Evolutionary conservation across 1,284 basidiomycete species (phyloP), one percentile per base, ranked within the genome.

Genomic region (Schizophyllum amplum): DNA sequence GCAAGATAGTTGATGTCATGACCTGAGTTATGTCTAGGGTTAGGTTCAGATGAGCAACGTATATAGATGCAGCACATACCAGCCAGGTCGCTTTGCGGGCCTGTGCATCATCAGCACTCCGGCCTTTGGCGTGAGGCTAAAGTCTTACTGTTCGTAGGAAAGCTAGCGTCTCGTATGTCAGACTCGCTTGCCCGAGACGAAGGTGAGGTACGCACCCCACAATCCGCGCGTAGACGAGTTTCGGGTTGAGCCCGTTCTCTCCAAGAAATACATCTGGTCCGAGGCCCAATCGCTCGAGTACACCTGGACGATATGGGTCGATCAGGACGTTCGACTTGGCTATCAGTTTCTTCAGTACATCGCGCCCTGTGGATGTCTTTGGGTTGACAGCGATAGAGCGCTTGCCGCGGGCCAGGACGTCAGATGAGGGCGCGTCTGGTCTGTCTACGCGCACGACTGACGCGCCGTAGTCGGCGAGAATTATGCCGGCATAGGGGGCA

Each of bases 1-100:
- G 91, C 90, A n/a, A 92, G 76, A 67, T 92, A 94, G 67, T 92
- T 93, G 62, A 93, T 81, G 66, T 94, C 91, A 66, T 93, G 91
- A 22, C 86, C 86, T 88, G 56, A 7, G 25, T 51, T 17, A 33
- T 59, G 1, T 52, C 47, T 57, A 21, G 57, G 51, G 22, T 24
- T 47, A 42, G 9, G 24, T 26, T 48, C 20, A 46, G 46, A 26
- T 26, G 1, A 9, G 23, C 17, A 26, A 11, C 51, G 21, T 27
- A 24, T 42, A 54, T 27, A 2, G 24, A 22, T n/a, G n/a, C n/a
- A 24, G 13, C 4, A 64, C 74, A 24, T 62, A 85, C 86, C 86
- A 25, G 86, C 86, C 83, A 87, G 86, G 62, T 83, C 73, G 61
- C 79, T 84, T 59, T 86, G 75, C 1, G 78, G 74, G 20, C 87